phyloP scores from a whole-genome alignment of 2,329 filamentous ascomycete species.

The Chrysoporthe puriensis region DNA sequence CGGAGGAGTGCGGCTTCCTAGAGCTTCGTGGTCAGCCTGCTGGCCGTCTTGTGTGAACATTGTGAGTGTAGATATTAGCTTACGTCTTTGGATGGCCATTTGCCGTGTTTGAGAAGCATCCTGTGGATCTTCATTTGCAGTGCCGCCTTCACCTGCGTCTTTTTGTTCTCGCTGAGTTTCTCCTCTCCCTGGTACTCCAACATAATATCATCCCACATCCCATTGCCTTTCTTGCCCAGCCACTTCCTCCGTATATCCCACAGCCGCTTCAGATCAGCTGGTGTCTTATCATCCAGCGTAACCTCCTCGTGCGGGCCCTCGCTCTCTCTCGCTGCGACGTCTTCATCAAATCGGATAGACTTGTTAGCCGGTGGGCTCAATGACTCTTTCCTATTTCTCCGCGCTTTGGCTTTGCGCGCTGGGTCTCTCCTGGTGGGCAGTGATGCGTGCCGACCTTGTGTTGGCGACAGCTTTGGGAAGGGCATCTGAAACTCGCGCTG shows the following conservation, averaged over 20 bases:
- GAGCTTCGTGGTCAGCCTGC: not conserved
- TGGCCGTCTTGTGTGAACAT: not conserved
- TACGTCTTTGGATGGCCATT: constrained; percentile 56
- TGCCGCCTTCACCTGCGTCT: constrained; percentile 52
- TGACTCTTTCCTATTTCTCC: constrained; percentile 11
- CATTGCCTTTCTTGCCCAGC: constrained; percentile 54
- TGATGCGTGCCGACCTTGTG: constrained; percentile 9
- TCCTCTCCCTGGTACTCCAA: constrained; percentile 46
- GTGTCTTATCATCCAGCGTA: constrained; percentile 48
- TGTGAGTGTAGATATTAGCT: constrained; percentile 34
- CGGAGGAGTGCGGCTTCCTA: constrained; percentile 26
- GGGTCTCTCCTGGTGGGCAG: constrained; percentile 17
- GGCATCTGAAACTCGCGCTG: constrained; percentile 18
- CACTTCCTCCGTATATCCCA: constrained; percentile 53
- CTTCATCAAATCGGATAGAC: not conserved
- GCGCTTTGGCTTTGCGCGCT: constrained; percentile 18
- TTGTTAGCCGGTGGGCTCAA: constrained; percentile 12
- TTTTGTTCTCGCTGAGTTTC: constrained; percentile 62
- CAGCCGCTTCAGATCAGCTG: constrained; percentile 52
- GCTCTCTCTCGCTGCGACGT: not conserved
- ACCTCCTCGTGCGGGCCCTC: constrained; percentile 27
- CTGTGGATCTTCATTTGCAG: constrained; percentile 62
- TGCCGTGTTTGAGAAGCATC: constrained; percentile 51
- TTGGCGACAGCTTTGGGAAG: constrained; percentile 19
- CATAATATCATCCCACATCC: constrained; percentile 62